phyloP scores from a whole-genome alignment of 345 rosid species.

The Brassica napus region DNA sequence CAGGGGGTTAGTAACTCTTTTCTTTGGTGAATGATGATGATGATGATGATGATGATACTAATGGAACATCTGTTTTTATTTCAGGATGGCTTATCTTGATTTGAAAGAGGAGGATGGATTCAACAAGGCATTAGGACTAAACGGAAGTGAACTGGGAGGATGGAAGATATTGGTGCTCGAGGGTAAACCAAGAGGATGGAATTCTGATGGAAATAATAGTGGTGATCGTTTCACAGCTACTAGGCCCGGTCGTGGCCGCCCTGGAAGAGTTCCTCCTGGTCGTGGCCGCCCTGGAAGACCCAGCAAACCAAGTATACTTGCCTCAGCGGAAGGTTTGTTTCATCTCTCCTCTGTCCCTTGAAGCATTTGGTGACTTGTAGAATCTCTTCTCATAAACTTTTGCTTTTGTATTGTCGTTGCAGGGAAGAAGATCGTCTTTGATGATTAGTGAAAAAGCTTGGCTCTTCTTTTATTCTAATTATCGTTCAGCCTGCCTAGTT shows the following conservation, averaged over 20 bases:
- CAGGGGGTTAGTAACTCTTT: conserved; percentile 59
- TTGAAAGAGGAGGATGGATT: conserved; percentile 45
- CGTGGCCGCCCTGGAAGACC: conserved; percentile 32
- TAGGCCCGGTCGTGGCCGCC: neutral
- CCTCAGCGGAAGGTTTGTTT: conserved; percentile 29
- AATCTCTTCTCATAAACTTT: neutral
- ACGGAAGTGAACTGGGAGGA: conserved; percentile 54
- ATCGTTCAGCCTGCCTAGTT: neutral
- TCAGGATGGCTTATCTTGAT: conserved; percentile 73
- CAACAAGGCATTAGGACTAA: conserved; percentile 62
- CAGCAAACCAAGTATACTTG: conserved; percentile 46
- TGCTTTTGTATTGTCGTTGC: conserved; percentile 22
- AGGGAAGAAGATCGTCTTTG: conserved; percentile 47
- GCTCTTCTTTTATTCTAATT: neutral
- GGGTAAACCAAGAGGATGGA: conserved; percentile 54
- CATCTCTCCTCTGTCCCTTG: neutral
- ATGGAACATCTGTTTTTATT: conserved; percentile 1
- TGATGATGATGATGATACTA: neutral
- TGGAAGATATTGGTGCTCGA: conserved; percentile 50
- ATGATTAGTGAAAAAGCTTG: conserved; percentile 26
- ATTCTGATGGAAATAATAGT: conserved; percentile 24
- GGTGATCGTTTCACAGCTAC: neutral
- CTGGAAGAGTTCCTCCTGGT: neutral
- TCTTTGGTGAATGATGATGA: neutral
- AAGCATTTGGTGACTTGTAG: neutral